Conservation (phyloP, 2,329 filamentous ascomycete genomes). For the Cadophora gregata region DNA sequence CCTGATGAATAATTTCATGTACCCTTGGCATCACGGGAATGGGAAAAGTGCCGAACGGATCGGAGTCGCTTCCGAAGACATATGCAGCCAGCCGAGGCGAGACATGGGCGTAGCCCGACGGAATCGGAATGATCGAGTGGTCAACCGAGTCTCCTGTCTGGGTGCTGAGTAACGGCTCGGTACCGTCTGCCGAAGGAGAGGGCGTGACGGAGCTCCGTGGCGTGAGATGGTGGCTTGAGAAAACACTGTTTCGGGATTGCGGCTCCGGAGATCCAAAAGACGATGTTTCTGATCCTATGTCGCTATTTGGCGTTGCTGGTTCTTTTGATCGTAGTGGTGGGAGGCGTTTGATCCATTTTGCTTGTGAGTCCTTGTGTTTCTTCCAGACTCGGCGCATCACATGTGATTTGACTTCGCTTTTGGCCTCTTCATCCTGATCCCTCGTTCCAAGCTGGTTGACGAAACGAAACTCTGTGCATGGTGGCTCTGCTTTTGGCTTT, state of each 20-base stretch:
- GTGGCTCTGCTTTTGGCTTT: not conserved
- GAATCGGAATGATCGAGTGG: not conserved
- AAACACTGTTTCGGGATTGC: not conserved
- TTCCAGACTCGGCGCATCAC: constrained; percentile 20
- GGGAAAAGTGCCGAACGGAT: constrained; percentile 16
- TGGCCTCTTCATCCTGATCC: constrained; percentile 11
- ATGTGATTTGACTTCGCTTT: constrained; percentile 21
- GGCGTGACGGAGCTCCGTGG: not conserved
- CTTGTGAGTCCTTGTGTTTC: constrained; percentile 16
- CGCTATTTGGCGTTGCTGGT: not conserved
- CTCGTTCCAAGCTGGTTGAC: constrained; percentile 14
- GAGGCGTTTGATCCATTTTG: constrained; percentile 14
- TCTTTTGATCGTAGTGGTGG: constrained; percentile 7
- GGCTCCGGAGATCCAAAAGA: constrained; percentile 10
- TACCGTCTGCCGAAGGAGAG: not conserved
- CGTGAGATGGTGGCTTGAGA: not conserved
- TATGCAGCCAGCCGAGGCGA: constrained; percentile 12
- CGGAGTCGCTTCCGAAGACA: constrained; percentile 4
- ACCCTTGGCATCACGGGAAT: constrained; percentile 1
- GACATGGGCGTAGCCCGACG: not conserved
- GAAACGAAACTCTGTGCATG: constrained; percentile 11
- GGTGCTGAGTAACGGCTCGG: not conserved
- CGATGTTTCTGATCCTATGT: not conserved
- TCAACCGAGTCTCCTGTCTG: not conserved
- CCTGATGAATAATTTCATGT: constrained; percentile 15